Evolutionary conservation across 768 basidiomycete species (phyloP).

Genomic region (Galerina sulciceps): DNA sequence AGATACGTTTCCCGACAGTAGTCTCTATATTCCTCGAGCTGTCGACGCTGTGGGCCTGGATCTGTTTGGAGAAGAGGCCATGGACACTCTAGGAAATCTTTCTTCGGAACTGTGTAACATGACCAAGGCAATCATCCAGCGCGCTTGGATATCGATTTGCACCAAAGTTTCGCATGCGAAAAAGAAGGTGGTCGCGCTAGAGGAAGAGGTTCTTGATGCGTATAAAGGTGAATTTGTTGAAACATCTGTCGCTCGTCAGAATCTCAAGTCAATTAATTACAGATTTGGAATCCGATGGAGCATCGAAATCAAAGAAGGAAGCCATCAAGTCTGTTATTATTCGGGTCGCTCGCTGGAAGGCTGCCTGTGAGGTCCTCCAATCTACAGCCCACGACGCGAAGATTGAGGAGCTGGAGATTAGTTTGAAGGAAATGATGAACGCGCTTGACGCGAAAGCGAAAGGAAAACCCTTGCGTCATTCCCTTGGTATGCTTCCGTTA

Average conservation of each 20-base stretch:
- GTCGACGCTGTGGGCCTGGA: conserved; percentile 11
- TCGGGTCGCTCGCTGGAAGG: conserved; percentile 24
- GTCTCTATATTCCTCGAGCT: conserved; percentile 1
- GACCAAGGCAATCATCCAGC: background rate
- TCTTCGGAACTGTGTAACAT: background rate
- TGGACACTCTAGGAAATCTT: background rate
- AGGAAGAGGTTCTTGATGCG: conserved; percentile 3
- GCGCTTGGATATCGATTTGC: conserved; percentile 7
- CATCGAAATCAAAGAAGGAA: background rate
- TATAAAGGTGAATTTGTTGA: too few relatives aligned
- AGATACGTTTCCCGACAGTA: conserved; percentile 10
- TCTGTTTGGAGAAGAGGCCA: conserved; percentile 14
- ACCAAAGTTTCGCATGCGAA: background rate
- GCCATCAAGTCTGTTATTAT: conserved; percentile 15
- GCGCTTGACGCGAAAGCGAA: conserved; percentile 13
- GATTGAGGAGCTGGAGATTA: conserved; percentile 15
- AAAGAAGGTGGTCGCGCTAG: background rate
- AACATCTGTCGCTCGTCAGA: too few relatives aligned
- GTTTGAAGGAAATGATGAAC: conserved; percentile 19
- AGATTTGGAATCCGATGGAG: too few relatives aligned
- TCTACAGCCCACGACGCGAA: conserved; percentile 6
- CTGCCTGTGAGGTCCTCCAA: conserved; percentile 7
- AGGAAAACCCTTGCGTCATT: background rate
- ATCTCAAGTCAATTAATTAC: too few relatives aligned
- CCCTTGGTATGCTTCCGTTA: too few relatives aligned